A percentile compares a stretch with the other conserved stretches of the same genome.
phyloP scores from a whole-genome alignment of 2,329 filamentous ascomycete species.

The Ceratocystiopsis sp. region DNA sequence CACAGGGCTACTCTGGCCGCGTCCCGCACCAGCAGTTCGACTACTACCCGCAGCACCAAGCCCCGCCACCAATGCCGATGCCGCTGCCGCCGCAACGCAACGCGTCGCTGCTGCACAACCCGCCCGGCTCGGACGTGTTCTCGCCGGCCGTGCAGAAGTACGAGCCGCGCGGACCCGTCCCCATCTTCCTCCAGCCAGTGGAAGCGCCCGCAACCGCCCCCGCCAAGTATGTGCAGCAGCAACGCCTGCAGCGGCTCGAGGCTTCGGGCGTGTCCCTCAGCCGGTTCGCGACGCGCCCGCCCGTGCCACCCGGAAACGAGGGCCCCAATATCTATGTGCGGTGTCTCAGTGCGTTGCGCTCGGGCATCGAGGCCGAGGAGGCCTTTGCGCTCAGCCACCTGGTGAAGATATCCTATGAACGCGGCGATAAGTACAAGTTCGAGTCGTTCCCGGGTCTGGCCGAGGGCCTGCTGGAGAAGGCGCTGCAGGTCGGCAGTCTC shows the following conservation, averaged over 20 bases:
- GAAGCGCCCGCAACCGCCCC: slow-evolving; percentile 61
- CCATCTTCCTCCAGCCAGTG: slow-evolving; percentile 53
- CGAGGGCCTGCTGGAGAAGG: slow-evolving; percentile 74
- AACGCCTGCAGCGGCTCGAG: slow-evolving; percentile 24
- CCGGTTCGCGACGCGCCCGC: slow-evolving; percentile 31
- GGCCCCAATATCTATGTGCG: slow-evolving; percentile 85
- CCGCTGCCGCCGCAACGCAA: slow-evolving; percentile 16
- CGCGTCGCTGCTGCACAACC: slow-evolving; percentile 31
- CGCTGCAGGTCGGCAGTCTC: slow-evolving; percentile 57
- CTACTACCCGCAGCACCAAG: neutral
- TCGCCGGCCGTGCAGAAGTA: slow-evolving; percentile 50
- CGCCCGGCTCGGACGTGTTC: slow-evolving; percentile 35
- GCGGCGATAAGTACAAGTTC: slow-evolving; percentile 90
- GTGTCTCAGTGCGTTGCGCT: slow-evolving; percentile 69
- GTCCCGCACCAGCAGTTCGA: slow-evolving; percentile 7
- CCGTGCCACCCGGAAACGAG: slow-evolving; percentile 41
- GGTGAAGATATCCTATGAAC: slow-evolving; percentile 87
- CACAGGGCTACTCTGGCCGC: slow-evolving; percentile 10
- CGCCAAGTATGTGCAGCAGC: slow-evolving; percentile 44
- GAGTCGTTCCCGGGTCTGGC: slow-evolving; percentile 79
- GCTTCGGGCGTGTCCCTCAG: slow-evolving; percentile 26
- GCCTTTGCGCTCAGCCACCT: slow-evolving; percentile 87
- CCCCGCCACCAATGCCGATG: neutral
- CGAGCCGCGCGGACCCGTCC: slow-evolving; percentile 44
- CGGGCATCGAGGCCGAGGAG: slow-evolving; percentile 62